Conservation (phyloP, 2,329 filamentous ascomycete species). For the Aphanoascus verrucosus region DNA sequence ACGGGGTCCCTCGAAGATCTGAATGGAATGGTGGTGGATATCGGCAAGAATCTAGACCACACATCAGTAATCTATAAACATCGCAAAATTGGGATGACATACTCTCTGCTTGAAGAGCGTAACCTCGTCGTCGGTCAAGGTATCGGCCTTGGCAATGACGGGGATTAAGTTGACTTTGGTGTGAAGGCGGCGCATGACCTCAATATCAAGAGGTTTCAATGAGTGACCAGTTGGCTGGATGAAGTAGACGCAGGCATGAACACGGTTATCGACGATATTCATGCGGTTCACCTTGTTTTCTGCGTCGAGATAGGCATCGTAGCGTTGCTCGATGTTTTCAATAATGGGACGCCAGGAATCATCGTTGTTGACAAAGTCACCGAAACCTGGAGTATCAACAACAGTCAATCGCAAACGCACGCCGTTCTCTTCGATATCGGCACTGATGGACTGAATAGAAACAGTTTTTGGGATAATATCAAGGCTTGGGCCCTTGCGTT, state of each 20-base stretch:
- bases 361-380: slow-evolving; percentile 99
- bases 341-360: slow-evolving; percentile 98
- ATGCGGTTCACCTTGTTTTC: slow-evolving; percentile 99
- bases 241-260: slow-evolving; percentile 98
- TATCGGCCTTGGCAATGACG: slow-evolving; percentile 97
- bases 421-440: slow-evolving; percentile 96
- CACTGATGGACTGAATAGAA: slow-evolving; percentile 86
- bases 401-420: slow-evolving; percentile 93
- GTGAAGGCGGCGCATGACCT: slow-evolving; percentile 98
- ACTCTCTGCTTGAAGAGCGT: slow-evolving; percentile 90
- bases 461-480: slow-evolving; percentile 99
- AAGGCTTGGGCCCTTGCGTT: slow-evolving; percentile 92
- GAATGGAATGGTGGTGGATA: slow-evolving; percentile 92
- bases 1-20: slow-evolving; percentile 96
- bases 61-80: slow-evolving; percentile 21
- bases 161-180: slow-evolving; percentile 99
- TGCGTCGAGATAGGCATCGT: slow-evolving; percentile 94
- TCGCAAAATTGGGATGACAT: slow-evolving; percentile 33
- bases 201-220: slow-evolving; percentile 94
- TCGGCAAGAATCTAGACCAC: slow-evolving; percentile 73
- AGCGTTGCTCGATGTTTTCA: slow-evolving; percentile 98
- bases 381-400: slow-evolving; percentile 94
- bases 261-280: slow-evolving; percentile 99
- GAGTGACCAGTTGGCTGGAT: slow-evolving; percentile 98
- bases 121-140: slow-evolving; percentile 94